These are phyloP conservation scores for Epichloe elymi DNA, from an alignment of 2,329 filamentous ascomycete species.

Conservation along the genomic window DNA sequence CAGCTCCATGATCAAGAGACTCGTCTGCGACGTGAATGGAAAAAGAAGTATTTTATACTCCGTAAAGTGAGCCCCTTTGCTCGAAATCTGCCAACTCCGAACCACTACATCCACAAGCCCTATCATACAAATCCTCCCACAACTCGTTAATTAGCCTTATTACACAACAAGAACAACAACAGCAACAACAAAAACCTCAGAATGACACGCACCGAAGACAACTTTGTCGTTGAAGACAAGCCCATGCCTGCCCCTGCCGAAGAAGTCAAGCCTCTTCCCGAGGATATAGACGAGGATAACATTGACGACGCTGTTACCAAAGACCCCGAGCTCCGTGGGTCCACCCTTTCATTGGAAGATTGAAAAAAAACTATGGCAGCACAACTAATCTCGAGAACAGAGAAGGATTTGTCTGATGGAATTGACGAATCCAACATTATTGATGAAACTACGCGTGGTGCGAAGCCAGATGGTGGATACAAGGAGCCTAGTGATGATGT, in stretches of 20 bases:
- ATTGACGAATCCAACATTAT: constrained; percentile 5
- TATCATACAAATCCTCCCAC: no score
- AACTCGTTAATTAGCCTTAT: not conserved
- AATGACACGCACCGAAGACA: constrained; percentile 1
- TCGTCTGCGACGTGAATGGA: no score
- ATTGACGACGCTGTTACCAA: constrained; percentile 1
- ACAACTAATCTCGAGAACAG: not conserved
- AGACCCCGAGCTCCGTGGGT: constrained; percentile 4
- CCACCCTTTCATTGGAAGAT: not conserved
- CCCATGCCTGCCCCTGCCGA: not conserved
- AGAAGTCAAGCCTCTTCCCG: constrained; percentile 3
- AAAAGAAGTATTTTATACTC: no score
- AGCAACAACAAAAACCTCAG: not conserved
- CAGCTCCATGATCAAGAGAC: not conserved
- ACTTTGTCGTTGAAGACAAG: constrained; percentile 3
- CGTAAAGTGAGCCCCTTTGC: no score
- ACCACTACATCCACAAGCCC: no score
- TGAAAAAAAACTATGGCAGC: not conserved
- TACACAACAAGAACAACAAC: not conserved
- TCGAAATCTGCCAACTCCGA: no score
- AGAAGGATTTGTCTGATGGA: constrained; percentile 1
- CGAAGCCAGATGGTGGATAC: constrained; percentile 1
- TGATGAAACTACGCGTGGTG: constrained; percentile 2
- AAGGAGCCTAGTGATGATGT: constrained; percentile 3
- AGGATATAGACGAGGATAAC: constrained; percentile 1